Base-by-base conservation (phyloP, 2,329 filamentous ascomycete genomes). In the Diaporthe eres region DNA sequence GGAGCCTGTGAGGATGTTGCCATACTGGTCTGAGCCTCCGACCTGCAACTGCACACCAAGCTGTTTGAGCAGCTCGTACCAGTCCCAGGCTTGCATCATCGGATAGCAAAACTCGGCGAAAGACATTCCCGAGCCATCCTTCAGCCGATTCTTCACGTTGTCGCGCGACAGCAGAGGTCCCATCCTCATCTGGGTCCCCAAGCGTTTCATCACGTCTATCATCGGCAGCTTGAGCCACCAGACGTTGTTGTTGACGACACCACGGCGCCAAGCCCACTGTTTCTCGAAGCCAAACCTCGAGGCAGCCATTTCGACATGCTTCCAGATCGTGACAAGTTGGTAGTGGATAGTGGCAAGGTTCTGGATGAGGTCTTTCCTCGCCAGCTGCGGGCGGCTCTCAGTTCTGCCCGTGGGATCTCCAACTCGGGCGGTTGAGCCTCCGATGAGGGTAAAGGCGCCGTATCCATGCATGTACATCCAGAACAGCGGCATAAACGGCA, bases 91-190 rank as follows among this genome's bases (percentile, higher is more conserved):
- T 83, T 99, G 97, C 80, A 98, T 91, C 22, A 99, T 86, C 1
- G 97, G 97, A 81, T 99, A 99, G 57, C 92, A 90, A 84, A 99
- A 98, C 82, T 99, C 97, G 49, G 95, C 93, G 80, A 97, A 94
- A 0, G 96, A 97, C 93, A 99, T 96, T 80, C 97, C 97, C 78
- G 97, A 94, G 51, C 95, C 95, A 72, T 92, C 92, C n/a, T 90
- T 90, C 88, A 98, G 89, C 81, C 95, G 95, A 75, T 92, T 92
- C 84, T 95, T 78, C 65, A 91, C 94, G 88, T 94, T 97, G 77
- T 98, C 96, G 80, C 95, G 92, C 71, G 92, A 92, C 76, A 99
- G 88, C 94, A 99, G 95, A 4, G 95, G 90, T 1, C 96, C 95
- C 70, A 99, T 86, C 75, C 96, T 90, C 82, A 95, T 91, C 61